These are phyloP conservation scores for Trichoderma brevicompactum DNA, from an alignment of 2,329 filamentous ascomycete species.

Conservation along the genomic window DNA sequence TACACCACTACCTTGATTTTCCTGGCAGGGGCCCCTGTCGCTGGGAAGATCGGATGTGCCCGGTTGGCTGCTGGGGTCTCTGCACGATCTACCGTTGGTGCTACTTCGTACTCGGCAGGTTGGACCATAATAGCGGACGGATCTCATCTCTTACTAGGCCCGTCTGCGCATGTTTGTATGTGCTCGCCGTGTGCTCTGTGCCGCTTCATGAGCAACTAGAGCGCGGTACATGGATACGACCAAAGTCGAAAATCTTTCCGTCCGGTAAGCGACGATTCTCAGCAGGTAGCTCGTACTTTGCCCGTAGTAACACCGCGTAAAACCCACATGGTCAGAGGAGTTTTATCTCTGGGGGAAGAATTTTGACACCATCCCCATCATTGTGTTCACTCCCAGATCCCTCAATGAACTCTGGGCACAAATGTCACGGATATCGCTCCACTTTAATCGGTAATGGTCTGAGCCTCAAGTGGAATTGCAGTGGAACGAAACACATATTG, in stretches of 20 bases:
- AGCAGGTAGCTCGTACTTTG: background rate
- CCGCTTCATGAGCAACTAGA: background rate
- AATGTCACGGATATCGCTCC: background rate
- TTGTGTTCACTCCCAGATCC: constrained; percentile 11
- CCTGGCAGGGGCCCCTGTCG: constrained; percentile 12
- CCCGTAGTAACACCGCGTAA: background rate
- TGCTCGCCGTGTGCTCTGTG: background rate
- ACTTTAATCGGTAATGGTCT: constrained; percentile 11
- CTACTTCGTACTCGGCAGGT: background rate
- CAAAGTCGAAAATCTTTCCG: background rate
- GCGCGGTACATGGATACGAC: background rate
- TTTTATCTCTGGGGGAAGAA: background rate
- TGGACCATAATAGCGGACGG: constrained; percentile 6
- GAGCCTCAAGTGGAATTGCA: constrained; percentile 12
- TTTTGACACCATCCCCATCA: background rate
- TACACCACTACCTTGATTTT: background rate
- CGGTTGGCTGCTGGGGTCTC: constrained; percentile 21
- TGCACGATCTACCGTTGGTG: constrained; percentile 21
- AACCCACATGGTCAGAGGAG: constrained; percentile 10
- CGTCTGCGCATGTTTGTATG: background rate
- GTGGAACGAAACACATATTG: constrained; percentile 28
- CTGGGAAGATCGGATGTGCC: constrained; percentile 26
- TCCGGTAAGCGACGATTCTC: background rate
- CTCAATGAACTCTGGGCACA: constrained; percentile 2
- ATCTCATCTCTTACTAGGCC: constrained; percentile 7